These are phyloP conservation scores for Miscanthus lutarioriparius DNA, from an alignment of 176 grass and related monocot genomes.

Conservation along the genomic window DNA sequence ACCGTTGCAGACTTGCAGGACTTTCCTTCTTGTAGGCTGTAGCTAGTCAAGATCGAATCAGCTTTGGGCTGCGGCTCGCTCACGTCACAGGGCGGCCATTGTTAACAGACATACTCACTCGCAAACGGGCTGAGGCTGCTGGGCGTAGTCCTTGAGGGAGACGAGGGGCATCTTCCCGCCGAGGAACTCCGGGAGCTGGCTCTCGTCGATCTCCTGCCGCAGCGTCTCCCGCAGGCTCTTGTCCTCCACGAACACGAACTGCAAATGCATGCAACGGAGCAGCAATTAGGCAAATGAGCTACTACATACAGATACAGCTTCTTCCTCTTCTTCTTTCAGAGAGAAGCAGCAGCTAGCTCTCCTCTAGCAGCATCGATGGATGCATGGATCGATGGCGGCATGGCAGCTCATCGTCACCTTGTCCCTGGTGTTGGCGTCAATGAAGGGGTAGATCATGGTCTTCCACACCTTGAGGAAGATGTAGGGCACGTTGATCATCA, in stretches of 20 bases:
- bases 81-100: neutral
- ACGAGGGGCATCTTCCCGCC: neutral
- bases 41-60: too few relatives aligned
- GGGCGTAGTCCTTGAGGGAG: neutral
- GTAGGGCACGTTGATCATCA: slow-evolving; percentile 16
- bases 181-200: slow-evolving; percentile 68
- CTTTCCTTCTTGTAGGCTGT: too few relatives aligned
- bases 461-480: slow-evolving; percentile 21
- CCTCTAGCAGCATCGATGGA: too few relatives aligned
- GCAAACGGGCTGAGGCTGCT: neutral
- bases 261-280: slow-evolving; percentile 14
- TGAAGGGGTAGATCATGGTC: slow-evolving; percentile 23
- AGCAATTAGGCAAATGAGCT: too few relatives aligned
- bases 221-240: slow-evolving; percentile 66
- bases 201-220: slow-evolving; percentile 64
- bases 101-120: neutral
- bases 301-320: neutral
- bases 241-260: slow-evolving; percentile 78
- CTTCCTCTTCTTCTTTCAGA: neutral
- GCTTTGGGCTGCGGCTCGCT: too few relatives aligned
- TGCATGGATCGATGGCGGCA: too few relatives aligned
- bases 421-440: slow-evolving; percentile 13
- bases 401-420: neutral
- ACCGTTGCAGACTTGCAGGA: too few relatives aligned
- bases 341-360: too few relatives aligned